Base-by-base conservation (phyloP, 176 grass and related monocot species). In the Secale cereale region DNA sequence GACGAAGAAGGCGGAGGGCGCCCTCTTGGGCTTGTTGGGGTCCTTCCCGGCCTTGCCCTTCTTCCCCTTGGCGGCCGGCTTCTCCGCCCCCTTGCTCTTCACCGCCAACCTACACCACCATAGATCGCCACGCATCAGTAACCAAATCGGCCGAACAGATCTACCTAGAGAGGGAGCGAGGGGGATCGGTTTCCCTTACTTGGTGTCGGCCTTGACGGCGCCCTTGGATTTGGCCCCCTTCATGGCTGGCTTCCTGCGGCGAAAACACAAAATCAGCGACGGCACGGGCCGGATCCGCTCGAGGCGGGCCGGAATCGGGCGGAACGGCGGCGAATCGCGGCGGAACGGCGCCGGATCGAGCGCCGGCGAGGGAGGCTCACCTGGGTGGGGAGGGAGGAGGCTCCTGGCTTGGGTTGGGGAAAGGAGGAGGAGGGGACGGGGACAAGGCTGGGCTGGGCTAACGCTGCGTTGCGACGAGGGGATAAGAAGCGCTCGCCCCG, bases 1-100 rank as follows among this genome's bases (percentile, higher is more conserved):
- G 0, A 97, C 94, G 78, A 97, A 97, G 90, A 97, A 97, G 59
- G 92, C 94, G 60, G 88, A 92, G 37, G 94, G 88, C 20, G 92
- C 90, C 84, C 92, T 89, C 92, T 97, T 97, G 20, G 92, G 94
- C 82, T 97, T 97, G 94, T 92, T 92, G 12, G 94, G 92, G 86
- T 97, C 94, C 86, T 94, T 94, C 8, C 41, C 92, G 54, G 90
- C 86, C 90, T 94, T 94, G 1, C 71, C 90, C 78, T 87, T 94
- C 83, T 91, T 87, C 8, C 33, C 70, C 64, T 83, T 88, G 83
- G 66, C 74, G 7, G 88, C 82, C 66, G 89, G 83, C 90, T 87
- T 88, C 29, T 87, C 86, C 19, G 86, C 83, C 0, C 85, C 90
- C 87, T 90, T 97, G 40, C 91, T 90, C 90, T 92, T 97, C 66